These are phyloP conservation scores for Arabidopsis arenosa DNA, from an alignment of 345 rosid genomes.

Conservation along the genomic window DNA sequence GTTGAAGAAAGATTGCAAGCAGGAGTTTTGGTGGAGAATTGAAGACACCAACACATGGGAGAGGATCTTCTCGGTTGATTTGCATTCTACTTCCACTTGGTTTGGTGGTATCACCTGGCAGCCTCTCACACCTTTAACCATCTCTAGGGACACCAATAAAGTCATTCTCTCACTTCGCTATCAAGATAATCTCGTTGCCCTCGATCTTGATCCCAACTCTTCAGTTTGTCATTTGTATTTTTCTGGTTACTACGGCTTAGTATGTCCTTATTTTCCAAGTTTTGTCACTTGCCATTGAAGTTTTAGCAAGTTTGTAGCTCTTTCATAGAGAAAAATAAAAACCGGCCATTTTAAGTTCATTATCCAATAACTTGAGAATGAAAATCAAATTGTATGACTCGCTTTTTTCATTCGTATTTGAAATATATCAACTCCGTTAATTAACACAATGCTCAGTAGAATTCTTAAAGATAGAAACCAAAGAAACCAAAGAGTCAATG, in stretches of 20 bases:
- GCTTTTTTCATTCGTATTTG: too few species aligned
- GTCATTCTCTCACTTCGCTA: conserved; percentile 8
- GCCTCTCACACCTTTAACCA: neutral
- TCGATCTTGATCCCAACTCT: conserved; percentile 20
- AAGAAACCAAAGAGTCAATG: conserved; percentile 47
- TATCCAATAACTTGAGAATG: too few species aligned
- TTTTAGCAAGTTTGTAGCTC: too few species aligned
- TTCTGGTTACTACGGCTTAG: neutral
- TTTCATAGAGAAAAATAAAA: too few species aligned
- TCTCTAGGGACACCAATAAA: neutral
- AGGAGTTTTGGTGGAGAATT: conserved; percentile 15
- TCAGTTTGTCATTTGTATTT: conserved; percentile 5
- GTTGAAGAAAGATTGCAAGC: neutral
- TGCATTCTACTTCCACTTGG: neutral
- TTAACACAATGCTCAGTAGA: too few species aligned
- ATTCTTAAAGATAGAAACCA: too few species aligned
- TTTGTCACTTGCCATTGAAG: neutral
- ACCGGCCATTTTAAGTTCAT: too few species aligned
- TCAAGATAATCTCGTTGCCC: neutral
- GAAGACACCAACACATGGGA: neutral
- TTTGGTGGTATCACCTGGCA: neutral
- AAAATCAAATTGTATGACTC: too few species aligned
- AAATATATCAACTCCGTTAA: too few species aligned
- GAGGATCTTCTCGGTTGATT: neutral
- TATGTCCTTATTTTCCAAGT: conserved; percentile 26